Evolutionary conservation across 75 land plant genomes (phyloP).

Genomic region (Chamaecyparis obtusa): DNA sequence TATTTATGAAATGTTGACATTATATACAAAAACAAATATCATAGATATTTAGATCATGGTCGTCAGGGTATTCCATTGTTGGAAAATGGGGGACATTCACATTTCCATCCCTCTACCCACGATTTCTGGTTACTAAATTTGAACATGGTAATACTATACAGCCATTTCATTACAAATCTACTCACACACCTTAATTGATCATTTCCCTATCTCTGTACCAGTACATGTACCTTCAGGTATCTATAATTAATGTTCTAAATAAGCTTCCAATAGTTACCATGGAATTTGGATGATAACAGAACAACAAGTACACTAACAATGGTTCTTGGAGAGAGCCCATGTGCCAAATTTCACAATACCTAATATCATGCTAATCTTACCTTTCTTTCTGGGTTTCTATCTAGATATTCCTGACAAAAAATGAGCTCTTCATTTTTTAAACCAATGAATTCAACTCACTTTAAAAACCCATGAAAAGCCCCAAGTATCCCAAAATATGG

Average conservation of each 20-base stretch:
- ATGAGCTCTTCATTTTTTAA: background rate
- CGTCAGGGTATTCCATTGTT: too few relatives aligned
- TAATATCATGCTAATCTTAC: background rate
- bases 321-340: background rate
- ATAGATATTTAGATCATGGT: background rate
- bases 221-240: too few relatives aligned
- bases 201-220: too few relatives aligned
- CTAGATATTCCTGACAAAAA: background rate
- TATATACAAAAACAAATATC: background rate
- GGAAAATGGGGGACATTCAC: too few relatives aligned
- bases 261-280: background rate
- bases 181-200: too few relatives aligned
- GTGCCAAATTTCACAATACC: background rate
- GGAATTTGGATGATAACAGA: background rate
- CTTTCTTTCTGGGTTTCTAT: background rate
- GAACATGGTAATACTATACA: too few relatives aligned
- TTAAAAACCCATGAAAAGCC: background rate
- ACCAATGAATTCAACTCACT: background rate
- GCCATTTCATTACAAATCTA: too few relatives aligned
- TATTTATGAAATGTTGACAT: background rate
- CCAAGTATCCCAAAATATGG: background rate
- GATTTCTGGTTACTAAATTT: too few relatives aligned
- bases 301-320: background rate
- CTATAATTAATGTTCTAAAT: background rate
- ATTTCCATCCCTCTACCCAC: too few relatives aligned